phyloP scores from a whole-genome alignment of 257 asterid species.

The Solanum rostratum region DNA sequence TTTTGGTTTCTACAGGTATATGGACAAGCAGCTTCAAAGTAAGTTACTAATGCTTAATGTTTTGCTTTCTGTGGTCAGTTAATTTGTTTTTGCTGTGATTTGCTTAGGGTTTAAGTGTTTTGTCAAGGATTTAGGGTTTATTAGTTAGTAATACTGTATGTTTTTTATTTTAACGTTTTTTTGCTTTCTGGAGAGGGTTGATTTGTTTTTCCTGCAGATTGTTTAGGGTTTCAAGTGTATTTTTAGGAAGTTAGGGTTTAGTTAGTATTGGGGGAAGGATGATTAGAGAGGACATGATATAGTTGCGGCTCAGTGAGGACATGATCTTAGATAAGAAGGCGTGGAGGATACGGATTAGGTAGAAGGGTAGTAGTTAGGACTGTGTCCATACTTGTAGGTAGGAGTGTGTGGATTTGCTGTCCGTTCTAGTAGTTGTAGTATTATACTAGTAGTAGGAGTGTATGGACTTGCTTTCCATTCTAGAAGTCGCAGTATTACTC shows the following conservation, averaged over 20 bases:
- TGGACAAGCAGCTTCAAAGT: conserved; percentile 5
- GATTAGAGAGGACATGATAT: too few relatives aligned
- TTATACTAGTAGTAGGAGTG: too few relatives aligned
- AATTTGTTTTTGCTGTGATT: neutral
- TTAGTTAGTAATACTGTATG: neutral
- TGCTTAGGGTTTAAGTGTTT: neutral
- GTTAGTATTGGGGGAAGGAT: neutral
- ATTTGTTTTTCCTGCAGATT: neutral
- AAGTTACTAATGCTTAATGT: neutral
- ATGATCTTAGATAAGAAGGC: too few relatives aligned
- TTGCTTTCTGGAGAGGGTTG: neutral
- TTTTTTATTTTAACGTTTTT: neutral
- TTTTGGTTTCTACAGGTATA: neutral
- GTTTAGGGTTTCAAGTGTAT: neutral
- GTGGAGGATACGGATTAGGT: too few relatives aligned
- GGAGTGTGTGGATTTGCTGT: too few relatives aligned
- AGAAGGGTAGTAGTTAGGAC: too few relatives aligned
- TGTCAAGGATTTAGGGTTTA: neutral
- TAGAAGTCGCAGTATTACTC: too few relatives aligned
- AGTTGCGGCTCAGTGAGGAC: too few relatives aligned
- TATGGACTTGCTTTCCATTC: too few relatives aligned
- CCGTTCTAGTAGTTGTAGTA: too few relatives aligned
- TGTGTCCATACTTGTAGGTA: too few relatives aligned
- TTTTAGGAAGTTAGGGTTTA: neutral
- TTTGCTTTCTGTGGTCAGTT: neutral